These are phyloP conservation scores for Ceriops tagal DNA, from an alignment of 345 rosid species.

Conservation along the genomic window DNA sequence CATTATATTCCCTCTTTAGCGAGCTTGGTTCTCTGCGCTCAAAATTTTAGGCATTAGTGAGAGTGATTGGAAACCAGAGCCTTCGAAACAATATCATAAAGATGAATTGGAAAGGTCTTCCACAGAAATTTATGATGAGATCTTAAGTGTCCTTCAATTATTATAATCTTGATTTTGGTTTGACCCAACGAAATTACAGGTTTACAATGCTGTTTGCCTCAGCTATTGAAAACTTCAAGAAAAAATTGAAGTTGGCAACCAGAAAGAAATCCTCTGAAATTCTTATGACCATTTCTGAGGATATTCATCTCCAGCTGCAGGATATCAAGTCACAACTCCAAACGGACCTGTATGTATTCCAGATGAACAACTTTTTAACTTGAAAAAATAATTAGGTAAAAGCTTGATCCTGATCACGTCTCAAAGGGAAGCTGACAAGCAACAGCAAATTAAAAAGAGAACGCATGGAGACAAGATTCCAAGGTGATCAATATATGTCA, in stretches of 20 bases:
- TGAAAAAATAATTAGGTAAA: slow-evolving; percentile 13
- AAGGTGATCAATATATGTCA: slow-evolving; percentile 41
- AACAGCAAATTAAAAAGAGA: slow-evolving; percentile 68
- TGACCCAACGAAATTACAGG: slow-evolving; percentile 50
- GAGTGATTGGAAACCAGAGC: slow-evolving; percentile 45
- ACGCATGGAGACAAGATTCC: slow-evolving; percentile 63
- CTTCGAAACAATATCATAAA: slow-evolving; percentile 46
- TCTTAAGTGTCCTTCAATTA: slow-evolving; percentile 3
- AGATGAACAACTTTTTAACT: slow-evolving; percentile 16
- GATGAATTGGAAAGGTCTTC: slow-evolving; percentile 74
- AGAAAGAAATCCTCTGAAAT: slow-evolving; percentile 70
- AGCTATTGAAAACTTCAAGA: slow-evolving; percentile 64
- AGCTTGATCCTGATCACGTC: slow-evolving; percentile 25
- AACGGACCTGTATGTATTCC: slow-evolving; percentile 57
- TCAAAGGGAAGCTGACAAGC: slow-evolving; percentile 60
- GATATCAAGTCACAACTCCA: slow-evolving; percentile 63
- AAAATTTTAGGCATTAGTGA: slow-evolving; percentile 38
- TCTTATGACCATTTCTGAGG: slow-evolving; percentile 64
- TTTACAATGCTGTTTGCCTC: slow-evolving; percentile 54
- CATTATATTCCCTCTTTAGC: slow-evolving; percentile 3
- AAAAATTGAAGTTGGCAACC: slow-evolving; percentile 61
- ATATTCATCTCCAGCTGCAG: slow-evolving; percentile 57
- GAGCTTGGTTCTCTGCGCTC: slow-evolving; percentile 17
- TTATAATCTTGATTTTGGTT: slow-evolving; percentile 20
- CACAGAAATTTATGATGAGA: background rate